phyloP scores from a whole-genome alignment of 2,329 filamentous ascomycete genomes.

The Xylogone sp. region DNA sequence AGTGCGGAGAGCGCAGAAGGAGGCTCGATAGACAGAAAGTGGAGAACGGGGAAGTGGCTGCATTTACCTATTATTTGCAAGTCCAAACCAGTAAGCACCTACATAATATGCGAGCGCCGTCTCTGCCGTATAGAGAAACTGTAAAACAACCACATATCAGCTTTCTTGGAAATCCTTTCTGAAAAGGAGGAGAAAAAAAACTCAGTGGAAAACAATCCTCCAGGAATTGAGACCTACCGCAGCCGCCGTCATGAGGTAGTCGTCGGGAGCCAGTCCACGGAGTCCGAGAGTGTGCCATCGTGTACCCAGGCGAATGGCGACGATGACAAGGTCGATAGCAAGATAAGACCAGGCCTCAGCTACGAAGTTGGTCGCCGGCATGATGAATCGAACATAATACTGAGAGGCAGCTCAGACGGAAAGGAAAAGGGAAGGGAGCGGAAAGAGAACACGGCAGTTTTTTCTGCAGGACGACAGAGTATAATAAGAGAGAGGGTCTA shows the following conservation, averaged over 20 bases:
- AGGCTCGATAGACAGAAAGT: too few relatives aligned
- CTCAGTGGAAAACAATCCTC: too few relatives aligned
- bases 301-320: constrained; percentile 26
- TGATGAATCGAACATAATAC: background rate
- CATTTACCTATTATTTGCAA: constrained; percentile 44
- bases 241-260: constrained; percentile 53
- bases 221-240: constrained; percentile 37
- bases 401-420: background rate
- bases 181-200: too few relatives aligned
- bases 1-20: too few relatives aligned
- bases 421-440: background rate
- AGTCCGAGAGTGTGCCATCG: constrained; percentile 44
- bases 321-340: background rate
- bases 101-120: constrained; percentile 46
- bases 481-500: too few relatives aligned
- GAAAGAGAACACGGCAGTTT: background rate
- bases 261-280: constrained; percentile 49
- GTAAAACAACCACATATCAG: background rate
- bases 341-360: constrained; percentile 1
- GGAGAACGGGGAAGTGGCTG: too few relatives aligned
- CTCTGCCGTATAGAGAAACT: constrained; percentile 49
- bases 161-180: too few relatives aligned
- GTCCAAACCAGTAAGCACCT: constrained; percentile 42
- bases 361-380: background rate
- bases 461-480: too few relatives aligned